phyloP scores from a whole-genome alignment of 352 stramenopile species.

The Globisporangium cystogenes region DNA sequence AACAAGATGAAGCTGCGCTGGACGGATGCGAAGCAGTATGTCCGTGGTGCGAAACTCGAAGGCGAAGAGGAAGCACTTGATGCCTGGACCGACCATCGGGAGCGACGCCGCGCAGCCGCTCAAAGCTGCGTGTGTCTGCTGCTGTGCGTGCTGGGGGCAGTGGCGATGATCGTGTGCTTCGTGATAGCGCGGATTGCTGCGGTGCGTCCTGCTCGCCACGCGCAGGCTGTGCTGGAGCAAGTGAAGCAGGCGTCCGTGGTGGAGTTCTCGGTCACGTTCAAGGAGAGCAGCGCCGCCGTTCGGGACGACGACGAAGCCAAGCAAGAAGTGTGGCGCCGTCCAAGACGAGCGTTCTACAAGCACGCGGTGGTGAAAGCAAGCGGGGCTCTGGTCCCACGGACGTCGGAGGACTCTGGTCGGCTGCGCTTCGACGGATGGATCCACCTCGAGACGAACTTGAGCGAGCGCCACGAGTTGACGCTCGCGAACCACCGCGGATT shows the following conservation, averaged over 20 bases:
- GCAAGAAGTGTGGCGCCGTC: neutral
- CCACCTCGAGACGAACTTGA: slow-evolving; percentile 15
- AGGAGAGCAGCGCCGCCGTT: neutral
- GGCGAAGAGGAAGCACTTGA: neutral
- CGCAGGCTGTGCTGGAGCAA: slow-evolving; percentile 15
- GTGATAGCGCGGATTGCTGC: slow-evolving; percentile 17
- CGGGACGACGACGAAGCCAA: neutral
- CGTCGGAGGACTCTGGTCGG: slow-evolving; percentile 27
- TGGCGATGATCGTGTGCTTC: slow-evolving; percentile 29
- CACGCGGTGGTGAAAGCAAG: neutral
- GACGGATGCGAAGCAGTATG: slow-evolving; percentile 4
- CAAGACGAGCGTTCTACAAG: neutral
- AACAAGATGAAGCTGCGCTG: neutral
- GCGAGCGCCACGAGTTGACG: slow-evolving; percentile 19
- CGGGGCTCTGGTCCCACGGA: slow-evolving; percentile 19
- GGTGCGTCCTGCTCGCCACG: slow-evolving; percentile 17
- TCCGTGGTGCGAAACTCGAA: neutral
- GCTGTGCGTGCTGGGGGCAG: slow-evolving; percentile 17
- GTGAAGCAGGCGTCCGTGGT: slow-evolving; percentile 22
- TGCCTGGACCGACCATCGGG: neutral
- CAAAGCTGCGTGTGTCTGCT: slow-evolving; percentile 22
- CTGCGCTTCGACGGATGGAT: slow-evolving; percentile 39
- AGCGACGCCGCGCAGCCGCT: neutral
- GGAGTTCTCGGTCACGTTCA: slow-evolving; percentile 26
- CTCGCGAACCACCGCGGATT: slow-evolving; percentile 37